Evolutionary conservation across 192 early-diverging fungal species (phyloP), one percentile per base, ranked within the genome.

Genomic region (Allomyces arbusculus): DNA sequence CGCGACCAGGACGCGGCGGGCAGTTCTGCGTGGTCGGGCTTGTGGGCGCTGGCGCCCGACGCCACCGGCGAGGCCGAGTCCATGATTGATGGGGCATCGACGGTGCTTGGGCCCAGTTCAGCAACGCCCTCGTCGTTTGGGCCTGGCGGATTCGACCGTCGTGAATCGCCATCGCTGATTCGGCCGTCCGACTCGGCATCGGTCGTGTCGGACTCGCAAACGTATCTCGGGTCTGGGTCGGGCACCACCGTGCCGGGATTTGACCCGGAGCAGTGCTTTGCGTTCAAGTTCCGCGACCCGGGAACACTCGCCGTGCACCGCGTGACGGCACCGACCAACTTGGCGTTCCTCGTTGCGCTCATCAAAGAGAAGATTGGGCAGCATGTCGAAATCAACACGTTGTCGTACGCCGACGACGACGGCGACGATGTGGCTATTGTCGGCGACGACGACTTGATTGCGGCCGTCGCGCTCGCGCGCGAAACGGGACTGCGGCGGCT

Each of bases 391-490:
- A 80, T 68, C 76, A 78, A 72, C 69, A 75, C 71, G 25, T 77
- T 91, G 40, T 85, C 84, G 1, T 97, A 94, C 69, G 72, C 90
- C 66, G 94, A 97, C 70, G 94, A 97, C 65, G 94, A 97, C 63
- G 80, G 85, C 44, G 94, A 97, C 72, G 74, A 80, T 65, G 88
- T 97, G 40, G 77, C 85, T 67, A 80, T 97, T 68, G 82, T 82
- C 26, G 78, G 78, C 28, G 86, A 89, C 64, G 78, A 78, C 4
- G 92, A 95, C 68, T 72, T 97, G 66, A 71, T 80, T 19, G 91
- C 95, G 61, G 90, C 94, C 12, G 89, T 95, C 0, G 69, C 82
- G 5, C 79, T 92, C 73, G 90, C 92, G 20, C 77, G 79, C 55
- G 82, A 85, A 72, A 80, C 84, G n/a, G 88, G 85, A 19, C 84